Percentiles rank a stretch among this genome's conserved stretches.
These are phyloP conservation scores for Candolleomyces eurysporus DNA, from an alignment of 768 basidiomycete species.

Conservation along the genomic window DNA sequence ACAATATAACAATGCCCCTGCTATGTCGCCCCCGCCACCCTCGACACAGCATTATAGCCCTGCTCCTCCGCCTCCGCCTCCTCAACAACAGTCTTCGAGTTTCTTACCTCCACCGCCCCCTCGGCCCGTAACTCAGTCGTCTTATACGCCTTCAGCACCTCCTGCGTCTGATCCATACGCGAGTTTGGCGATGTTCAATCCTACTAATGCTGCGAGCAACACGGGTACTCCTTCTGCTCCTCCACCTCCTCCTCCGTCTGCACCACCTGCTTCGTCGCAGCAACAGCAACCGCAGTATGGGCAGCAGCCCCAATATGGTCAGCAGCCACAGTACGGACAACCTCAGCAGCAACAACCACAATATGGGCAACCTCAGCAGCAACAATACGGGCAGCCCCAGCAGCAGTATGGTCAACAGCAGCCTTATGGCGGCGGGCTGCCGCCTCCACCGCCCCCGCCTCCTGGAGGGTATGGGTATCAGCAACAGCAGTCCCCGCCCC, in stretches of 20 bases:
- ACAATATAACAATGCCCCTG: conserved; percentile 15
- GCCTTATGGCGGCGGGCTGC: neutral
- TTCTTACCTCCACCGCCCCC: conserved; percentile 19
- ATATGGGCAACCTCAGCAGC: conserved; percentile 15
- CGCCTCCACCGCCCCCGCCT: conserved; percentile 18
- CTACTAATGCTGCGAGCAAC: conserved; percentile 1
- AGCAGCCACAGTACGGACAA: neutral
- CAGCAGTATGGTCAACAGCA: too few species aligned
- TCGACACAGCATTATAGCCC: conserved; percentile 11
- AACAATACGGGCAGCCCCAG: neutral
- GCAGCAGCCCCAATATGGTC: conserved; percentile 9
- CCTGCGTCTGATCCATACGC: conserved; percentile 36
- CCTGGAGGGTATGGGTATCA: conserved; percentile 13
- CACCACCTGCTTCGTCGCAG: conserved; percentile 14
- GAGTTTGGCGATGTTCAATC: conserved; percentile 32
- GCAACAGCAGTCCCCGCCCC: conserved; percentile 12
- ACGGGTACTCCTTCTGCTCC: conserved; percentile 10
- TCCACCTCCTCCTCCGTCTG: neutral
- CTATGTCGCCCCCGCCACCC: conserved; percentile 20
- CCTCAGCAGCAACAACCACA: conserved; percentile 22
- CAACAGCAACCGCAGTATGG: conserved; percentile 15
- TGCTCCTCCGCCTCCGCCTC: conserved; percentile 16
- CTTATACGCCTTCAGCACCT: conserved; percentile 18
- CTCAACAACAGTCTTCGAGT: conserved; percentile 8
- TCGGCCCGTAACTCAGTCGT: conserved; percentile 15